Conservation (phyloP, 2,329 filamentous ascomycete genomes). For the Penicillium rolfsii region DNA sequence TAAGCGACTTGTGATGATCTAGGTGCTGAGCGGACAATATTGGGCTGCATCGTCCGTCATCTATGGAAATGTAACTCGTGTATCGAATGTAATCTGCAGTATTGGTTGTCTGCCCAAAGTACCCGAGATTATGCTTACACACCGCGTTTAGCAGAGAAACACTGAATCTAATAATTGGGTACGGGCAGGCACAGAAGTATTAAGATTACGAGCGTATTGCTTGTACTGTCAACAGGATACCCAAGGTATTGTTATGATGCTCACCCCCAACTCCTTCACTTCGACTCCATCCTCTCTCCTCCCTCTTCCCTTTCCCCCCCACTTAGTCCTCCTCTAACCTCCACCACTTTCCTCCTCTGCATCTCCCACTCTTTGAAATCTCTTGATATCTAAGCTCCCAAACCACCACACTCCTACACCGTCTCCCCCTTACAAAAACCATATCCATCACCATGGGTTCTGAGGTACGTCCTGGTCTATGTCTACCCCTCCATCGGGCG, state of each 20-base stretch:
- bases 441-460: slow-evolving; percentile 58
- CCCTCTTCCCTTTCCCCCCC: slow-evolving; percentile 28
- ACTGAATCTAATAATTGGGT: neutral
- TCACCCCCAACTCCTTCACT: slow-evolving; percentile 17
- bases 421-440: slow-evolving; percentile 6
- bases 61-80: neutral
- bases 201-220: neutral
- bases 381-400: slow-evolving; percentile 52
- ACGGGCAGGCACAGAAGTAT: neutral
- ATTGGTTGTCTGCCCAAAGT: slow-evolving; percentile 1
- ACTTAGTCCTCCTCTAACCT: slow-evolving; percentile 28
- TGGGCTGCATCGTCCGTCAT: neutral
- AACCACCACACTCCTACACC: slow-evolving; percentile 3
- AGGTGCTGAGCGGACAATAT: neutral
- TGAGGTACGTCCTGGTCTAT: slow-evolving; percentile 58
- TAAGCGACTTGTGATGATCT: neutral
- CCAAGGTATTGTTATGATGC: slow-evolving; percentile 18
- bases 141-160: neutral
- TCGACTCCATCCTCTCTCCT: slow-evolving; percentile 16
- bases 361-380: slow-evolving; percentile 22
- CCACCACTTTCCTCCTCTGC: slow-evolving; percentile 26
- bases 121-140: neutral
- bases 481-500: slow-evolving; percentile 39
- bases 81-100: neutral
- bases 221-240: slow-evolving; percentile 1